Evolutionary conservation across 1,284 basidiomycete species (phyloP).

Genomic region (Schizophyllum commune): DNA sequence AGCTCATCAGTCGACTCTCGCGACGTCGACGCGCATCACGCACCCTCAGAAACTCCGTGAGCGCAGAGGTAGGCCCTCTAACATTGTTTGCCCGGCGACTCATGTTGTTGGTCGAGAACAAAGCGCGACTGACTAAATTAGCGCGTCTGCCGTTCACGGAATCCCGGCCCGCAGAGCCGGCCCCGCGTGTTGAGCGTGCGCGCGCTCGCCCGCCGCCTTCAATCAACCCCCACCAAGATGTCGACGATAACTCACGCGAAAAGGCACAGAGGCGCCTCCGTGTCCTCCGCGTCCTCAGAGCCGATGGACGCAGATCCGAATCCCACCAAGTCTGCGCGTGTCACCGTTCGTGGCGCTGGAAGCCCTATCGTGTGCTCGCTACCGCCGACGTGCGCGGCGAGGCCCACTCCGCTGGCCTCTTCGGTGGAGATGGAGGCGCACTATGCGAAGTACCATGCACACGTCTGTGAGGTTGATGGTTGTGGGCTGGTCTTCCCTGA

Average conservation of each 20-base stretch:
- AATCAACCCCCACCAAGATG: background rate
- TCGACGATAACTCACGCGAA: background rate
- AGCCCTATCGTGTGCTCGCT: conserved; percentile 59
- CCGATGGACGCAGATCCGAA: background rate
- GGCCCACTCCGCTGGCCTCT: conserved; percentile 52
- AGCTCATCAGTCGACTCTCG: too few species aligned
- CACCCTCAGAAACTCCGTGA: conserved; percentile 88
- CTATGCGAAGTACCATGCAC: conserved; percentile 76
- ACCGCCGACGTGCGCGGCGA: conserved; percentile 74
- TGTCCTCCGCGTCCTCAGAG: background rate
- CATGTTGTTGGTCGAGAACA: background rate
- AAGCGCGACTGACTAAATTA: background rate
- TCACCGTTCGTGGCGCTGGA: conserved; percentile 11
- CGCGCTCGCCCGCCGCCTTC: too few species aligned
- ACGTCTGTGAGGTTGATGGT: conserved; percentile 62
- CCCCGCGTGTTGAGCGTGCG: too few species aligned
- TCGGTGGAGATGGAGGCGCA: conserved; percentile 70
- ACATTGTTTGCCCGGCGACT: conserved; percentile 47
- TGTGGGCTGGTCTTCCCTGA: conserved; percentile 87
- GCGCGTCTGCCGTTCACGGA: too few species aligned
- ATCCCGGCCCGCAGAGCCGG: too few species aligned
- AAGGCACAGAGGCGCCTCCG: background rate
- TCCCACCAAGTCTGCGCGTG: background rate
- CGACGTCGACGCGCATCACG: conserved; percentile 16
- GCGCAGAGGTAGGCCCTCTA: conserved; percentile 82